Evolutionary conservation across 2,329 filamentous ascomycete genomes (phyloP).

Genomic region (Pseudogymnoascus pannorum): DNA sequence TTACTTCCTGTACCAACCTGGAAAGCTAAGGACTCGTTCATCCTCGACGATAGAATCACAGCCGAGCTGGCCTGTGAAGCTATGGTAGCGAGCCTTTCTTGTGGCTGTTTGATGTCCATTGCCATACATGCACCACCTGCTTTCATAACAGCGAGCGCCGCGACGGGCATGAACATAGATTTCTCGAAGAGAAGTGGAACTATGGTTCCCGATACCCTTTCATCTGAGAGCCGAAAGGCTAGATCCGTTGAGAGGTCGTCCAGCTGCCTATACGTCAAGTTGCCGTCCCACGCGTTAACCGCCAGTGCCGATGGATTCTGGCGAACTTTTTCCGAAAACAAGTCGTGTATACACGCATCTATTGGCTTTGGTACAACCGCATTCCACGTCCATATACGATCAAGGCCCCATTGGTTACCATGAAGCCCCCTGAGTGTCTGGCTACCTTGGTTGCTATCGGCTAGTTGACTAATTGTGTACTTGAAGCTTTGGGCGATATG

Average conservation of each 20-base stretch:
- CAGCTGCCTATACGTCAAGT: conserved; percentile 21
- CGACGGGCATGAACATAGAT: conserved; percentile 20
- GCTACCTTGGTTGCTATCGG: not conserved
- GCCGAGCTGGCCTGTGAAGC: not conserved
- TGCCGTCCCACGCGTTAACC: conserved; percentile 13
- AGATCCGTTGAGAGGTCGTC: conserved; percentile 18
- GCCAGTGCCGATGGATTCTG: conserved; percentile 8
- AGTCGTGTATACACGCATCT: conserved; percentile 7
- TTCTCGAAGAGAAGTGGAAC: conserved; percentile 21
- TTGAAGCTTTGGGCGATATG: not conserved
- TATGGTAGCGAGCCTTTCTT: not conserved
- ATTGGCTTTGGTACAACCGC: not conserved
- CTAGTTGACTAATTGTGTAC: not conserved
- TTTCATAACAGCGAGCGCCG: conserved; percentile 24
- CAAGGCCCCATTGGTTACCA: not conserved
- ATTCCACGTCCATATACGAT: not conserved
- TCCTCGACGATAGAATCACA: not conserved
- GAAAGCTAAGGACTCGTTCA: not conserved
- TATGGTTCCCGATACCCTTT: conserved; percentile 3
- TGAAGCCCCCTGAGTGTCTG: not conserved
- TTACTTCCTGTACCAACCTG: not conserved
- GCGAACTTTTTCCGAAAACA: not conserved
- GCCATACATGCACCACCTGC: conserved; percentile 25
- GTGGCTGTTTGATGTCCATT: conserved; percentile 22
- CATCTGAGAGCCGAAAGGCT: conserved; percentile 1